Evolutionary conservation across 108 stramenopile genomes (phyloP).

Genomic region (Nitzschia palea): DNA sequence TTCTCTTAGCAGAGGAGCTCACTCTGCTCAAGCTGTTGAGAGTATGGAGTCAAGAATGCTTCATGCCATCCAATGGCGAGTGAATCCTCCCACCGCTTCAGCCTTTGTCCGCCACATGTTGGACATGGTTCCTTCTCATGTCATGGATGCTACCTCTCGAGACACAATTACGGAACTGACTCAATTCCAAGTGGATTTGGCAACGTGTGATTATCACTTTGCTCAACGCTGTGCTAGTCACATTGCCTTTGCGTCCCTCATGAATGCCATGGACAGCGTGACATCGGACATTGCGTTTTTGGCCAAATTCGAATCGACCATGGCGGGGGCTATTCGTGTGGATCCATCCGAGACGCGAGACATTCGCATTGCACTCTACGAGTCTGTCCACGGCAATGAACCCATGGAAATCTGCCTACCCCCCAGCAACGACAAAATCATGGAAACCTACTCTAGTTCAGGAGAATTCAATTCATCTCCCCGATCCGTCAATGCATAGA

Average conservation of each 20-base stretch:
- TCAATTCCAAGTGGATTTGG: slow-evolving; percentile 35
- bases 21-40: slow-evolving; percentile 50
- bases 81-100: slow-evolving; percentile 55
- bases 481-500: slow-evolving; percentile 15
- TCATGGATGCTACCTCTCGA: background rate
- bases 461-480: slow-evolving; percentile 9
- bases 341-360: slow-evolving; percentile 4
- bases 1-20: slow-evolving; percentile 49
- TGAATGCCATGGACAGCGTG: slow-evolving; percentile 36
- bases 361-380: slow-evolving; percentile 30
- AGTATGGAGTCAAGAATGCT: slow-evolving; percentile 51
- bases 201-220: slow-evolving; percentile 21
- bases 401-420: slow-evolving; percentile 13
- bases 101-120: slow-evolving; percentile 26
- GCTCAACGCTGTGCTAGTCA: slow-evolving; percentile 2
- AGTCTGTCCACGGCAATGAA: slow-evolving; percentile 24
- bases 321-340: background rate
- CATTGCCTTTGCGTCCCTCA: slow-evolving; percentile 35
- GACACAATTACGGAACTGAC: slow-evolving; percentile 32
- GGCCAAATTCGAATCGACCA: slow-evolving; percentile 8
- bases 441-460: slow-evolving; percentile 4
- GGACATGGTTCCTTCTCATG: slow-evolving; percentile 19
- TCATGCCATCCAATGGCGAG: slow-evolving; percentile 48
- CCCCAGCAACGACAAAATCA: slow-evolving; percentile 3
- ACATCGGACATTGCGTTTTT: slow-evolving; percentile 8